phyloP scores from a whole-genome alignment of 225 moss, liverwort and hornwort species.

The Antitrichia curtipendula region DNA sequence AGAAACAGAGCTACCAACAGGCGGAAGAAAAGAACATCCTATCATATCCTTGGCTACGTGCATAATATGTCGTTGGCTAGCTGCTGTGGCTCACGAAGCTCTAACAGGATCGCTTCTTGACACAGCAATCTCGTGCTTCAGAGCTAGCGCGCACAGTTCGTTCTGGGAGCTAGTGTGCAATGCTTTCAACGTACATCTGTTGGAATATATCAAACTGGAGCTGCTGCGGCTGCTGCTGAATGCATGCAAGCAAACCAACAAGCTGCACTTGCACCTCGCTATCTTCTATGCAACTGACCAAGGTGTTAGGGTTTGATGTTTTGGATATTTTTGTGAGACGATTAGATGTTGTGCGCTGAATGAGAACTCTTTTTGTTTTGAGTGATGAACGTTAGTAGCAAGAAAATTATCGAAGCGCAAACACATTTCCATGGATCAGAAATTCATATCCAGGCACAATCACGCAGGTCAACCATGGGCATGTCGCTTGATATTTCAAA shows the following conservation, averaged over 20 bases:
- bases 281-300: neutral
- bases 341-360: no score
- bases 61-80: neutral
- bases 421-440: neutral
- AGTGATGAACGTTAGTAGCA: no score
- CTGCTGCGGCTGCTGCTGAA: neutral
- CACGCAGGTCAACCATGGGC: neutral
- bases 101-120: neutral
- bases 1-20: neutral
- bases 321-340: no score
- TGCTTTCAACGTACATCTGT: neutral
- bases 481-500: neutral
- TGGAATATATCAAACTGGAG: neutral
- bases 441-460: neutral
- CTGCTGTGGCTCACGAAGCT: neutral
- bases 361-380: no score
- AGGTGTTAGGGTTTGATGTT: no score
- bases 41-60: neutral
- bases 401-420: neutral
- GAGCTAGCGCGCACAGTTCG: neutral
- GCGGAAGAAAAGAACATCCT: neutral
- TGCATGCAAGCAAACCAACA: neutral
- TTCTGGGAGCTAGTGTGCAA: neutral
- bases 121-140: neutral
- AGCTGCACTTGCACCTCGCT: neutral